Conservation (phyloP, 345 rosid genomes). For the Eutrema japonicum region DNA sequence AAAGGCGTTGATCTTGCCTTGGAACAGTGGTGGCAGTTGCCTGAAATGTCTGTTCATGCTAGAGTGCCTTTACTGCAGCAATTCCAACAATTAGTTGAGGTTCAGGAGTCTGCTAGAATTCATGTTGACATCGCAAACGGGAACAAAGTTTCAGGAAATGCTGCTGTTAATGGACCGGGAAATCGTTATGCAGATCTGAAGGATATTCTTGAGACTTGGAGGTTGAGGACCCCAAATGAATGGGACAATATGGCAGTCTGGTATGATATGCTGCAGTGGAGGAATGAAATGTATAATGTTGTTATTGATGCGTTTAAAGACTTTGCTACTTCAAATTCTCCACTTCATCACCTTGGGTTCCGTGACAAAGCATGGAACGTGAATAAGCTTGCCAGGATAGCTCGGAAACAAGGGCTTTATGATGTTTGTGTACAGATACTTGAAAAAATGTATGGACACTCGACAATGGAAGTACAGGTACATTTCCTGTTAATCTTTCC, state of each 20-base stretch:
- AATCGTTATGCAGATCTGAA: constrained; percentile 92
- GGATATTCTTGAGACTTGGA: constrained; percentile 98
- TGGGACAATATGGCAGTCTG: constrained; percentile 98
- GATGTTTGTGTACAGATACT: constrained; percentile 92
- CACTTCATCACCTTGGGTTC: constrained; percentile 94
- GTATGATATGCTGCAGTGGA: constrained; percentile 98
- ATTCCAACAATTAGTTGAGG: constrained; percentile 97
- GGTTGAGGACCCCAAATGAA: constrained; percentile 95
- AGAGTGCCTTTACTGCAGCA: constrained; percentile 96
- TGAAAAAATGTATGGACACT: constrained; percentile 97
- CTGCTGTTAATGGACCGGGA: constrained; percentile 72
- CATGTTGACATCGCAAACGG: constrained; percentile 90
- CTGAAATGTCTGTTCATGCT: constrained; percentile 96
- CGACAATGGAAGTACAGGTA: constrained; percentile 99
- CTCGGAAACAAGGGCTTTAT: constrained; percentile 95
- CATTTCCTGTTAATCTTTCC: constrained; percentile 18
- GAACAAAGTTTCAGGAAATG: constrained; percentile 66
- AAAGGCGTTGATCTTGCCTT: constrained; percentile 97
- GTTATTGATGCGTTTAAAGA: constrained; percentile 97
- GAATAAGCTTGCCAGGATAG: constrained; percentile 94
- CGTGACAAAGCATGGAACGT: constrained; percentile 99
- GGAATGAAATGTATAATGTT: constrained; percentile 95
- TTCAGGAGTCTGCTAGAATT: constrained; percentile 94
- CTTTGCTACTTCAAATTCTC: constrained; percentile 65
- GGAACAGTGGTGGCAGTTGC: constrained; percentile 99